Conservation (phyloP, 352 stramenopile species). For the Globisporangium apiculatum region DNA sequence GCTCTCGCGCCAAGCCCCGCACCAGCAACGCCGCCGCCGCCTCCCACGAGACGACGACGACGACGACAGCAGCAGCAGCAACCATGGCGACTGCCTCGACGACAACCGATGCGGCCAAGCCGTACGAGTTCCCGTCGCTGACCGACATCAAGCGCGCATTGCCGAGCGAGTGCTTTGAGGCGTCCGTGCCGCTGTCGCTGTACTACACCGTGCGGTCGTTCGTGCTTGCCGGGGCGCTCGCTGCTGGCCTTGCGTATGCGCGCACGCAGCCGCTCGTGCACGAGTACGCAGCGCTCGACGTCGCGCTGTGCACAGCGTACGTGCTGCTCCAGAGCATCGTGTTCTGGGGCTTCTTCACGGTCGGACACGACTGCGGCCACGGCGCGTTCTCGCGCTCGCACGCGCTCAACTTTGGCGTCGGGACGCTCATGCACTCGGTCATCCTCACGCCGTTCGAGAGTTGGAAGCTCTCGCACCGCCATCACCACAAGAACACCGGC, state of each 20-base stretch:
- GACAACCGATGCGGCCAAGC: not conserved
- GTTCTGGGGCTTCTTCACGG: slow-evolving; percentile 82
- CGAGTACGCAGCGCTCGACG: slow-evolving; percentile 26
- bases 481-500: slow-evolving; percentile 86
- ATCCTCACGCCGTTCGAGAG: slow-evolving; percentile 76
- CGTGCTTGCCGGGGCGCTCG: slow-evolving; percentile 34
- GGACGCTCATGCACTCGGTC: slow-evolving; percentile 71
- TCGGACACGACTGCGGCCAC: slow-evolving; percentile 78
- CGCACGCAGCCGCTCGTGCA: slow-evolving; percentile 39
- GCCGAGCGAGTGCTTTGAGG: slow-evolving; percentile 65
- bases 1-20: not conserved
- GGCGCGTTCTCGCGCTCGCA: slow-evolving; percentile 75
- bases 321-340: slow-evolving; percentile 66
- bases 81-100: too few species aligned
- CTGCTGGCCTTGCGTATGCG: slow-evolving; percentile 29
- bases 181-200: slow-evolving; percentile 56
- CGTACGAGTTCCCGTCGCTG: slow-evolving; percentile 65
- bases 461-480: slow-evolving; percentile 77
- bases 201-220: slow-evolving; percentile 65
- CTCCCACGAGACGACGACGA: not conserved
- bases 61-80: not conserved
- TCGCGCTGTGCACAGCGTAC: slow-evolving; percentile 43
- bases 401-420: slow-evolving; percentile 69
- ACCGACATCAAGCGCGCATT: slow-evolving; percentile 79
- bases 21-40: slow-evolving; percentile 1